Percentiles rank a stretch among this genome's conserved stretches.
phyloP scores from a whole-genome alignment of 495 filamentous ascomycete genomes.

The Penicillium robsamsonii region DNA sequence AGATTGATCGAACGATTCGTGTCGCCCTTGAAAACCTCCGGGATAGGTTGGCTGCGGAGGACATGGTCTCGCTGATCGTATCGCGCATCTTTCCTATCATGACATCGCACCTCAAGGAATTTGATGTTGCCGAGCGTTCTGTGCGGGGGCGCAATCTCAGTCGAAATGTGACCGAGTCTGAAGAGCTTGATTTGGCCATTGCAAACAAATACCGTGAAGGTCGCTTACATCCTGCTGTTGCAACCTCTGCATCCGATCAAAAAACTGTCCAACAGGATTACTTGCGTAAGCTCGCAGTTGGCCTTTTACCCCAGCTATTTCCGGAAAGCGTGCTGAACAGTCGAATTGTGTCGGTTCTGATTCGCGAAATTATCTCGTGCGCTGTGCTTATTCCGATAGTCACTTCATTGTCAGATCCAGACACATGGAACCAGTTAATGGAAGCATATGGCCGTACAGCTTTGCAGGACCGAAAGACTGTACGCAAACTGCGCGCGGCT shows the following conservation, averaged over 20 bases:
- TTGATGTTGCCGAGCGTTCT: slow-evolving; percentile 83
- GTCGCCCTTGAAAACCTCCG: slow-evolving; percentile 67
- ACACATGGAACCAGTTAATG: slow-evolving; percentile 95
- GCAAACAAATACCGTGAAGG: slow-evolving; percentile 89
- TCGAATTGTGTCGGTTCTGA: slow-evolving; percentile 70
- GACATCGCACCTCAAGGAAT: slow-evolving; percentile 87
- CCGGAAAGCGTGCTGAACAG: slow-evolving; percentile 72
- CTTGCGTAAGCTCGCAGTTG: slow-evolving; percentile 65
- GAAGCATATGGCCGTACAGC: slow-evolving; percentile 84
- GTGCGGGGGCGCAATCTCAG: slow-evolving; percentile 85
- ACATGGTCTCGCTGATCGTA: slow-evolving; percentile 77
- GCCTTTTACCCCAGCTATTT: slow-evolving; percentile 72
- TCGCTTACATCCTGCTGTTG: slow-evolving; percentile 85
- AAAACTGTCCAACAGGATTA: slow-evolving; percentile 84
- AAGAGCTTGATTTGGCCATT: slow-evolving; percentile 91
- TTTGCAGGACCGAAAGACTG: slow-evolving; percentile 92
- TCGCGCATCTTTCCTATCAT: slow-evolving; percentile 82
- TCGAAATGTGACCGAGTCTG: slow-evolving; percentile 89
- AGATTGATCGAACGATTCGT: slow-evolving; percentile 78
- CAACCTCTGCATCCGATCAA: slow-evolving; percentile 74
- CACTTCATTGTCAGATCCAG: slow-evolving; percentile 65
- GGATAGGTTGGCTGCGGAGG: slow-evolving; percentile 65
- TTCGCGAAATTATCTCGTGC: slow-evolving; percentile 77
- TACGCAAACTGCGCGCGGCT: slow-evolving; percentile 88
- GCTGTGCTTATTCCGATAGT: slow-evolving; percentile 42